phyloP scores from a whole-genome alignment of 768 basidiomycete species.

The Paxillus involutus region DNA sequence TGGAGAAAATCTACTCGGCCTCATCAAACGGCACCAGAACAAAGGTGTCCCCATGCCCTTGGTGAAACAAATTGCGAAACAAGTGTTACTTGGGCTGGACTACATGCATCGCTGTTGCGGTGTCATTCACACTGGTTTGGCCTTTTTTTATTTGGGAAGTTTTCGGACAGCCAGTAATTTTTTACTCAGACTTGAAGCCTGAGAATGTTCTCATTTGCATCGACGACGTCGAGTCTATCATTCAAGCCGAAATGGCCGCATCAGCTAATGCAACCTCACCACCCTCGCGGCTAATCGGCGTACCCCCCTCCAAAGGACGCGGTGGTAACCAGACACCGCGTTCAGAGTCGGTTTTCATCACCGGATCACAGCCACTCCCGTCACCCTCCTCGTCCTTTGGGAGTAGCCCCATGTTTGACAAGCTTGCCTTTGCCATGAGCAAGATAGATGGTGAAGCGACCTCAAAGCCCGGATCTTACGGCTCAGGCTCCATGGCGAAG shows the following conservation, averaged over 20 bases:
- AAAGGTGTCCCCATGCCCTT: slow-evolving; percentile 93
- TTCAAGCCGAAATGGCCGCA: slow-evolving; percentile 72
- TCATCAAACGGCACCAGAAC: slow-evolving; percentile 98
- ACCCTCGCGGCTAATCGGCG: slow-evolving; percentile 77
- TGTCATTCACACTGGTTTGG: slow-evolving; percentile 88
- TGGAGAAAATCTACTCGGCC: slow-evolving; percentile 91
- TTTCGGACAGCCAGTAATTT: slow-evolving; percentile 6
- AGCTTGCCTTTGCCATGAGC: slow-evolving; percentile 90
- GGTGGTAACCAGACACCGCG: slow-evolving; percentile 97
- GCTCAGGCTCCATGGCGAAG: slow-evolving; percentile 24
- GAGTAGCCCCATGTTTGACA: slow-evolving; percentile 76
- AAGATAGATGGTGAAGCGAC: slow-evolving; percentile 64
- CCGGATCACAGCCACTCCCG: slow-evolving; percentile 90
- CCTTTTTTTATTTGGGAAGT: neutral
- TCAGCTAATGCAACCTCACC: slow-evolving; percentile 34
- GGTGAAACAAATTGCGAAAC: slow-evolving; percentile 96
- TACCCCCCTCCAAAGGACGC: slow-evolving; percentile 88
- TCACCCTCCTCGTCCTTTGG: slow-evolving; percentile 76
- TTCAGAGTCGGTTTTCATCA: slow-evolving; percentile 79
- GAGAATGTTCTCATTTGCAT: slow-evolving; percentile 98
- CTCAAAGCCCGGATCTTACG: slow-evolving; percentile 34
- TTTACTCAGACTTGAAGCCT: slow-evolving; percentile 79
- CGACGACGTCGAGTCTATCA: slow-evolving; percentile 94
- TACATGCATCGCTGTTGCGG: slow-evolving; percentile 98
- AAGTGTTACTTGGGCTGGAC: slow-evolving; percentile 91